phyloP scores from a whole-genome alignment of 129 eudicot species.

The Heracleum sosnowskyi region DNA sequence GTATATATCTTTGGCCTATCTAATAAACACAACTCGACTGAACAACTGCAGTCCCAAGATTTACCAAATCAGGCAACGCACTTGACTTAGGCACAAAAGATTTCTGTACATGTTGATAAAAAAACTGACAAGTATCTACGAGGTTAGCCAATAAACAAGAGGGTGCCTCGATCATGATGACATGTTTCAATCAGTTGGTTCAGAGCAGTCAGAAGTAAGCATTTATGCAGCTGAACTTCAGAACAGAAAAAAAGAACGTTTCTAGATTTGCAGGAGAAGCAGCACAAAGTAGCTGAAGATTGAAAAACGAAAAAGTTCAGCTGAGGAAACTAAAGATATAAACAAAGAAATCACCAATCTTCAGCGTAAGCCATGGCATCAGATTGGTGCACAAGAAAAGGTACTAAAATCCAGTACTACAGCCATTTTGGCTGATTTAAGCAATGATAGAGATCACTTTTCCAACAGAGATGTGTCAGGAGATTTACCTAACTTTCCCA shows the following conservation, averaged over 20 bases:
- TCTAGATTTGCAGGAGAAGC: slow-evolving; percentile 28
- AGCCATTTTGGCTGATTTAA: too few relatives aligned
- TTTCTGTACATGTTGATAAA: slow-evolving; percentile 6
- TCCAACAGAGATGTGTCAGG: too few relatives aligned
- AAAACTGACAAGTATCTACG: slow-evolving; percentile 5
- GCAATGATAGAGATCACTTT: too few relatives aligned
- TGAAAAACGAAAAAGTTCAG: slow-evolving; percentile 12
- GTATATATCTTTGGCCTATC: too few relatives aligned
- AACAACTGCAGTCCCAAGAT: slow-evolving; percentile 14
- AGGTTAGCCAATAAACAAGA: slow-evolving; percentile 9
- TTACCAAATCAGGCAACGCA: slow-evolving; percentile 6
- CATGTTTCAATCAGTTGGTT: slow-evolving; percentile 15
- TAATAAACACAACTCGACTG: slow-evolving; percentile 11
- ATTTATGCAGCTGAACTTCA: slow-evolving; percentile 17
- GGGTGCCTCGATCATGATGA: slow-evolving; percentile 1
- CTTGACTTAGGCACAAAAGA: slow-evolving; percentile 7
- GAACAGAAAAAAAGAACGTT: slow-evolving; percentile 27
- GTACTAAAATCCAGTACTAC: too few relatives aligned
- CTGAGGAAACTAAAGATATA: too few relatives aligned
- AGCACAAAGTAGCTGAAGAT: slow-evolving; percentile 29
- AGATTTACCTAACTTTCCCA: slow-evolving; percentile 13
- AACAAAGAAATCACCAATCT: too few relatives aligned
- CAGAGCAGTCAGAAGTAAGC: slow-evolving; percentile 11
- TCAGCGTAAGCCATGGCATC: too few relatives aligned
- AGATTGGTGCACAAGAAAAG: too few relatives aligned